Base-by-base conservation (phyloP, 768 basidiomycete species). In the Plicaturopsis crispa region DNA sequence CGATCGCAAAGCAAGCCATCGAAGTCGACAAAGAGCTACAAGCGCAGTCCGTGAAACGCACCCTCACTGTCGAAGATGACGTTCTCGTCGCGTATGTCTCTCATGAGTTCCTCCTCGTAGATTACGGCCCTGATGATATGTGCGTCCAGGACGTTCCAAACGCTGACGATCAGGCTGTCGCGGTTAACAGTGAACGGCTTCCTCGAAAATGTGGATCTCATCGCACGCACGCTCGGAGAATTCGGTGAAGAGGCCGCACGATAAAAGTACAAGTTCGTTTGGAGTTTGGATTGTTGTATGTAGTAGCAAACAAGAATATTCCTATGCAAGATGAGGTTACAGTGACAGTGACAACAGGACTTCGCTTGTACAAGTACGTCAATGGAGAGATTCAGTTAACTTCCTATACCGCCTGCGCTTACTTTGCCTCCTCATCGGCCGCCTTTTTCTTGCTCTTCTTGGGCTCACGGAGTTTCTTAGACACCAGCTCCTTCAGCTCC, bases 371-470 rank as follows among this genome's bases (percentile, higher is more conserved):
- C 20, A 11, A 18, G 18, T 12, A 4, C 32, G 24, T 36, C 35
- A 42, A 22, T 28, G n/a, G n/a, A n/a, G n/a, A n/a, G n/a, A n/a
- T n/a, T n/a, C n/a, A n/a, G n/a, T n/a, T n/a, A n/a, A n/a, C n/a
- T n/a, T n/a, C n/a, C n/a, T n/a, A n/a, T n/a, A n/a, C n/a, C n/a
- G n/a, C n/a, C n/a, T n/a, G n/a, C n/a, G n/a, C 36, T 42, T 49
- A 53, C 41, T 54, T 48, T 40, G 49, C 51, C 51, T 54, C 56
- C 40, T 74, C 80, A 48, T 60, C 67, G 46, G 75, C 73, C 13
- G 62, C 75, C 62, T 83, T 85, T 78, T 90, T 92, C 72, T 86
- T 84, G 64, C 70, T 86, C 77, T 92, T 94, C 76, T 88, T 93
- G 63, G 67, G 78, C 62, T 91, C 89, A 42, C 94, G 75, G 48